Evolutionary conservation across 2,329 filamentous ascomycete genomes (phyloP).

Genomic region (Nakataea oryzae): DNA sequence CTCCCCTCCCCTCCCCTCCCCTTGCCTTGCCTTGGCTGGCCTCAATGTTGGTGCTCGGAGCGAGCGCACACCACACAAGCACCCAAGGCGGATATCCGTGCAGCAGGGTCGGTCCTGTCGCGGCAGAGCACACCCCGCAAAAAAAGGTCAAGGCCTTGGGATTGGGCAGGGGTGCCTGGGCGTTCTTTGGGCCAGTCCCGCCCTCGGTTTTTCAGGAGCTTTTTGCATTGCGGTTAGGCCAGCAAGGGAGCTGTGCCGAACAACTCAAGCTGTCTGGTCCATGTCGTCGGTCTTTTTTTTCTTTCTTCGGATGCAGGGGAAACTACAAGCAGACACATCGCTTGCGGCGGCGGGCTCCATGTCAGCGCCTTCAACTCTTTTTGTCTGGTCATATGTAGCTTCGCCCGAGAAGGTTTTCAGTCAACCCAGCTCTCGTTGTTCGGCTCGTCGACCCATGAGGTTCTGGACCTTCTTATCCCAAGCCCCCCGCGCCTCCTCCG

Average conservation of each 20-base stretch:
- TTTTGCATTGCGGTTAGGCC: not conserved
- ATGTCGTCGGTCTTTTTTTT: too few species aligned
- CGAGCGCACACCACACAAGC: not conserved
- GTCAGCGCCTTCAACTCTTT: too few species aligned
- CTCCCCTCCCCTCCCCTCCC: too few species aligned
- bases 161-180: not conserved
- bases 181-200: not conserved
- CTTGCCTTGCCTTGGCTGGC: too few species aligned
- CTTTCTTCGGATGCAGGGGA: too few species aligned
- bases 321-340: too few species aligned
- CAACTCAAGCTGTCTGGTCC: too few species aligned
- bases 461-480: not conserved
- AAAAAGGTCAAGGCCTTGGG: not conserved
- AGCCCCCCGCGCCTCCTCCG: not conserved
- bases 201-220: not conserved
- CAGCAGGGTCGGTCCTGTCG: too few species aligned
- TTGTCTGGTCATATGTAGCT: too few species aligned
- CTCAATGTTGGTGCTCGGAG: too few species aligned
- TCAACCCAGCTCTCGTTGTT: not conserved
- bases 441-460: not conserved
- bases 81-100: not conserved
- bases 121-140: too few species aligned
- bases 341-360: too few species aligned
- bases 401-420: not conserved
- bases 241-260: not conserved